Evolutionary conservation across 2,329 filamentous ascomycete genomes (phyloP), one percentile per base, ranked within the genome.

Genomic region (Metarhizium album): DNA sequence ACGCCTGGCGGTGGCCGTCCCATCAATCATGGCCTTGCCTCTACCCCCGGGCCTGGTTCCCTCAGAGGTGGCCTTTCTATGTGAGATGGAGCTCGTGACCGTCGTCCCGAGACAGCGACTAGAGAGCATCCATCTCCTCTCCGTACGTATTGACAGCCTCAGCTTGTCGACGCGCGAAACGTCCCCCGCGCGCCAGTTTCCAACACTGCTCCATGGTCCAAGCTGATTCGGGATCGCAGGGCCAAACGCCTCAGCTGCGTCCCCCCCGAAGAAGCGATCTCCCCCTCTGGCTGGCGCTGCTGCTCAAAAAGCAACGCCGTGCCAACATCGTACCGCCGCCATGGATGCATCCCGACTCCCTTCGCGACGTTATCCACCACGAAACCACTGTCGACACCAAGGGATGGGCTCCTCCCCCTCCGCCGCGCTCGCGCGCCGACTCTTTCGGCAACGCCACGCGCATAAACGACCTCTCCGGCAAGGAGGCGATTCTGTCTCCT

Each of bases 21-120:
- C 43, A 18, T 9, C 29, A 14, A 24, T 23, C 43, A 78, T 79
- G 75, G 75, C 75, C 31, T 64, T 75, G 47, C 73, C 75, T 29
- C 65, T 78, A 14, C 74, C 74, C 4, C 60, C 67, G 48, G 75
- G 71, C 67, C 78, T 96, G 43, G 85, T 87, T 60, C 89, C 93
- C 53, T 76, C 87, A 56, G 93, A 98, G 71, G 86, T 94, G 45
- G 87, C 90, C 47, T 98, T 97, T 64, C 74, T 97, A 27, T 95
- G 90, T 68, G 93, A 98, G 72, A 97, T 96, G 90, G 91, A 97
- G 72, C 80, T 89, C 61, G 86, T 98, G 51, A 96, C 90, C 0
- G 80, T 98, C 22, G 82, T 97, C 47, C 93, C 93, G 35, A 87
- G 93, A 49, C 90, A 97, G 67, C 81, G 87, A 56, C 82, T 98